These are phyloP conservation scores for Saccharum officinarum DNA, from an alignment of 176 grass and related monocot species.

Conservation along the genomic window DNA sequence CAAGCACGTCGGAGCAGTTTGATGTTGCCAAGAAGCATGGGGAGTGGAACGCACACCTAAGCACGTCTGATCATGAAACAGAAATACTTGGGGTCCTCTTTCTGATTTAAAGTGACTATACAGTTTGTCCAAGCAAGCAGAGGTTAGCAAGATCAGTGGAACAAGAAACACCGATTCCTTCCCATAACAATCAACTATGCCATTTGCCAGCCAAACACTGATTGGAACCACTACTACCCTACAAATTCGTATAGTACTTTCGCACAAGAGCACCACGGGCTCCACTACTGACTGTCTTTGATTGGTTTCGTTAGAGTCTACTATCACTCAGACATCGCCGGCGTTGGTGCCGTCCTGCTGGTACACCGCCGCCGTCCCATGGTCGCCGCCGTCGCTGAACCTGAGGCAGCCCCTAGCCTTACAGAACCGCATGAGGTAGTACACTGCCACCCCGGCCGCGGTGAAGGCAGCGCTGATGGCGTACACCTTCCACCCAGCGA, in stretches of 20 bases:
- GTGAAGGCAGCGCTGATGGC: constrained; percentile 60
- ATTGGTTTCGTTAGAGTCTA: not conserved
- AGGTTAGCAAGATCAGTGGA: not conserved
- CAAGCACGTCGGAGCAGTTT: not conserved
- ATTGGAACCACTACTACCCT: not conserved
- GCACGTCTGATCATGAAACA: not conserved
- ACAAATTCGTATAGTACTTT: not conserved
- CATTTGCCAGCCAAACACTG: not conserved
- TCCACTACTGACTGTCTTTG: not conserved
- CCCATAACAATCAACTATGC: not conserved
- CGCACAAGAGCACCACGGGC: no score
- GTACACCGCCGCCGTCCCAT: not conserved
- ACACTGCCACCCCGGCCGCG: constrained; percentile 35
- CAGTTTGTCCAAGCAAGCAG: not conserved
- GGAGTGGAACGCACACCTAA: not conserved
- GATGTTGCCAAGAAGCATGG: not conserved
- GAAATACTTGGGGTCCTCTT: no score
- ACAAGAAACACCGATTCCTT: not conserved
- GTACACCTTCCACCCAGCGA: constrained; percentile 83
- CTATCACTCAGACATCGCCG: constrained; percentile 1
- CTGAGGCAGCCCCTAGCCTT: constrained; percentile 50
- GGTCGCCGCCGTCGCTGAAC: constrained; percentile 43
- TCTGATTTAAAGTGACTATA: not conserved
- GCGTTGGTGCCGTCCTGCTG: constrained; percentile 12
- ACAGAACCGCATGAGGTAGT: constrained; percentile 64